These are phyloP conservation scores for Candida maesae DNA, from an alignment of 805 yeast genomes.

Conservation along the genomic window DNA sequence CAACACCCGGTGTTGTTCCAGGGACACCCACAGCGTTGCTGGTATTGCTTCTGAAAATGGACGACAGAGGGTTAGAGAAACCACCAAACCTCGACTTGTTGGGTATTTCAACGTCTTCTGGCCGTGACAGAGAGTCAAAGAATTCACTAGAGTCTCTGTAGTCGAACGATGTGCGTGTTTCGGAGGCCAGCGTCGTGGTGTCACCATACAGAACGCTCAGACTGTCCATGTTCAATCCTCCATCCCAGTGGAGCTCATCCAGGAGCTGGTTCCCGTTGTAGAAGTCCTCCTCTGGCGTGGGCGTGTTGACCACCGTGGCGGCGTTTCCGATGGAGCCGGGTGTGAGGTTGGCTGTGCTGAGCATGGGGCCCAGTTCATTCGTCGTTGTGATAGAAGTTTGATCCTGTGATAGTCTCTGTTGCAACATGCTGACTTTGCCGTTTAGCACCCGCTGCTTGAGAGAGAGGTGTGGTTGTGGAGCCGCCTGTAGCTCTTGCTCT, in stretches of 20 bases:
- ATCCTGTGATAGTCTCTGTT: constrained; percentile 4
- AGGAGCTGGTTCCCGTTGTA: constrained; percentile 13
- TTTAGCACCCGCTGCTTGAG: constrained; percentile 7
- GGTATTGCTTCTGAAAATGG: constrained; percentile 23
- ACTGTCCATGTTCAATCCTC: constrained; percentile 4
- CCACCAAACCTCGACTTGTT: constrained; percentile 15
- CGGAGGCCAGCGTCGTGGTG: constrained; percentile 23
- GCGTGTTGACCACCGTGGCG: constrained; percentile 10
- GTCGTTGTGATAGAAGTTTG: no score
- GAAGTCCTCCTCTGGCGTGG: constrained; percentile 17
- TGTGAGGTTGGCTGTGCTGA: not conserved
- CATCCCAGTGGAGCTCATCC: constrained; percentile 16
- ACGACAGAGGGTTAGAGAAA: constrained; percentile 23
- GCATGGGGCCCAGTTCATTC: not conserved
- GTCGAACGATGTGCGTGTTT: constrained; percentile 30
- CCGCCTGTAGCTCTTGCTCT: not conserved
- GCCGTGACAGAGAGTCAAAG: constrained; percentile 34
- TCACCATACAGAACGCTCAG: constrained; percentile 19
- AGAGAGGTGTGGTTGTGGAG: constrained; percentile 4
- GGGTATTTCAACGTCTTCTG: constrained; percentile 6
- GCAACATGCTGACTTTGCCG: constrained; percentile 4
- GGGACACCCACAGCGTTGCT: no score
- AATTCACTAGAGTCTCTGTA: constrained; percentile 41
- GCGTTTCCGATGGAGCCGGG: constrained; percentile 8
- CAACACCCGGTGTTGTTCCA: no score